These are phyloP conservation scores for Spizellomyces punctatus DNA, from an alignment of 192 early-diverging fungal genomes.

Conservation along the genomic window DNA sequence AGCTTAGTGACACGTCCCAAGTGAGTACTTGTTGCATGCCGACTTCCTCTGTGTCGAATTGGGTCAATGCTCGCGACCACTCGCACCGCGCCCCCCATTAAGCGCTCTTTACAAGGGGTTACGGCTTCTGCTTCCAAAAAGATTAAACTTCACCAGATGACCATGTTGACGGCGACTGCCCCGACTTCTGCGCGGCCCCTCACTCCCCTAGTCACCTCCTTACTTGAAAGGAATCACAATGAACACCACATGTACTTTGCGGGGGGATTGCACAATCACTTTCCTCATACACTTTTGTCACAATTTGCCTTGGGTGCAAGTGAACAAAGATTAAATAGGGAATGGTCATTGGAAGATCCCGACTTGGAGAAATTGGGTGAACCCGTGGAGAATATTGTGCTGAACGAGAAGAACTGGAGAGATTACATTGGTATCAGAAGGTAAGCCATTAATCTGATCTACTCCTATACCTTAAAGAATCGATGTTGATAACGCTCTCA, in stretches of 20 bases:
- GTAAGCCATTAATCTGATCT: neutral
- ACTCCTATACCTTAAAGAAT: neutral
- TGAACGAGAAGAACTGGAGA: neutral
- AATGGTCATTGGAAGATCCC: neutral
- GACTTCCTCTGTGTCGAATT: too few species aligned
- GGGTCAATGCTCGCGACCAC: too few species aligned
- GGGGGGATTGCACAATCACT: slow-evolving; percentile 5
- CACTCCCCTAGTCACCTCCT: neutral
- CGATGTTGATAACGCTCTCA: neutral
- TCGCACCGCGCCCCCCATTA: too few species aligned
- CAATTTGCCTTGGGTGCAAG: neutral
- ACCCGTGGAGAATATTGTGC: neutral
- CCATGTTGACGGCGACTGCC: too few species aligned
- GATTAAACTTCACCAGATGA: too few species aligned
- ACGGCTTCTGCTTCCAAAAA: too few species aligned
- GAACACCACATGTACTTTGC: slow-evolving; percentile 11
- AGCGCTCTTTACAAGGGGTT: too few species aligned
- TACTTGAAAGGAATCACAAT: slow-evolving; percentile 1
- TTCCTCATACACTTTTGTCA: slow-evolving; percentile 2
- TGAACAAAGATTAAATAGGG: neutral
- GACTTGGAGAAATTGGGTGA: neutral
- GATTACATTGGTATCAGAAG: neutral
- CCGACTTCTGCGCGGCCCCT: neutral
- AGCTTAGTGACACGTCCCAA: too few species aligned
- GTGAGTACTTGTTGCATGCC: too few species aligned